These are phyloP conservation scores for Tinospora cordifolia DNA, from an alignment of 164 flowering plant species.

Conservation along the genomic window DNA sequence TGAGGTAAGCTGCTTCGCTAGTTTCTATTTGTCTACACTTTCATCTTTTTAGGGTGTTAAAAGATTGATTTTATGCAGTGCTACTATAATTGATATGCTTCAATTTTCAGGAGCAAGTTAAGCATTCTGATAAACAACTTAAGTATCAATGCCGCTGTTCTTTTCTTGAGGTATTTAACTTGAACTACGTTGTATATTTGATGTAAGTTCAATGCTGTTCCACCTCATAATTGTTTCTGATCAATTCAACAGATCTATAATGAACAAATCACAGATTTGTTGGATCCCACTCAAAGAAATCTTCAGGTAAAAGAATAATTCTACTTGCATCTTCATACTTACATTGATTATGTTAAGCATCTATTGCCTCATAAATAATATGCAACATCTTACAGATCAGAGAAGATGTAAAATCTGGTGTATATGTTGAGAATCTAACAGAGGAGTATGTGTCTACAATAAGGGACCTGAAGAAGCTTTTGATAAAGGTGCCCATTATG, in stretches of 20 bases:
- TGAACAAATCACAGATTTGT: conserved; percentile 93
- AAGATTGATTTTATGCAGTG: not conserved
- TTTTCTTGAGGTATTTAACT: conserved; percentile 71
- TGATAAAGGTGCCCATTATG: conserved; percentile 52
- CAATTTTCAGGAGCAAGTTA: conserved; percentile 62
- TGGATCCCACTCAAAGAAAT: conserved; percentile 73
- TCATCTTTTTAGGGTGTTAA: not conserved
- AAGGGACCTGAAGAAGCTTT: conserved; percentile 62
- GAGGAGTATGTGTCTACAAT: conserved; percentile 66
- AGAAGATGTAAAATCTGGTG: conserved; percentile 93
- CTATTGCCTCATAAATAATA: not conserved
- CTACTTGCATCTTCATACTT: not conserved
- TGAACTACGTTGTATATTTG: not conserved
- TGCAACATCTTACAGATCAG: conserved; percentile 46
- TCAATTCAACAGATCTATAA: conserved; percentile 69
- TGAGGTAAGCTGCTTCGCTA: conserved; percentile 43
- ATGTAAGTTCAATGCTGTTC: not conserved
- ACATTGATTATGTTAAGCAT: not conserved
- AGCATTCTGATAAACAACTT: conserved; percentile 75
- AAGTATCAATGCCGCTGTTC: conserved; percentile 88
- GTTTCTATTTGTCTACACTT: not conserved
- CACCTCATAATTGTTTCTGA: not conserved
- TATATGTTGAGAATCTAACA: conserved; percentile 84
- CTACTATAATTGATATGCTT: not conserved
- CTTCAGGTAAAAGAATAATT: conserved; percentile 57